Conservation (phyloP, 139 green algal genomes). For the Coccomyxa sp. region DNA sequence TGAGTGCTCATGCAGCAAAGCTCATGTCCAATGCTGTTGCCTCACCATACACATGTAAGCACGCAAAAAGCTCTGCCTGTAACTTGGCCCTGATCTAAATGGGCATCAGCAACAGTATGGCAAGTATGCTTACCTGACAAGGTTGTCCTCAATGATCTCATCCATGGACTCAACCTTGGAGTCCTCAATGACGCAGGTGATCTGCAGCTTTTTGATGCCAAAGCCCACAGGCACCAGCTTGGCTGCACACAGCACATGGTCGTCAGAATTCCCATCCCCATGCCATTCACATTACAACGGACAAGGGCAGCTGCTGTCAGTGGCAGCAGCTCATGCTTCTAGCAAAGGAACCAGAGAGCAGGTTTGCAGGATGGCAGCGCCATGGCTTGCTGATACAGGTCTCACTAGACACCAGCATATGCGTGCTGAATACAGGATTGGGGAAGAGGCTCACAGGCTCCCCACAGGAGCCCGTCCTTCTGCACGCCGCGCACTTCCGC, state of each 20-base stretch:
- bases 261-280: no score
- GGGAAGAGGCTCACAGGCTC: slow-evolving; percentile 29
- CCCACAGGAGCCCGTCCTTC: slow-evolving; percentile 64
- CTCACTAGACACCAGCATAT: neutral
- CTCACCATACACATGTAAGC: neutral
- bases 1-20: neutral
- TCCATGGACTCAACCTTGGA: slow-evolving; percentile 58
- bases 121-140: slow-evolving; percentile 17
- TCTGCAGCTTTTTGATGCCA: slow-evolving; percentile 71
- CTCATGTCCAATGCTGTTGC: neutral
- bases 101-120: neutral
- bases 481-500: slow-evolving; percentile 41
- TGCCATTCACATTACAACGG: no score
- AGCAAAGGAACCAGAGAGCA: neutral
- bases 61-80: neutral
- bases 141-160: slow-evolving; percentile 61
- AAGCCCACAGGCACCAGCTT: slow-evolving; percentile 58
- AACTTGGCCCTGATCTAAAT: neutral
- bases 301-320: no score
- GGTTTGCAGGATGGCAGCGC: no score
- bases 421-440: neutral
- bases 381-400: no score
- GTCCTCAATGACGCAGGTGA: slow-evolving; percentile 66
- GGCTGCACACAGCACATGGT: slow-evolving; percentile 16
- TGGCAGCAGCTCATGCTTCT: neutral